Percentiles rank a stretch among this genome's conserved stretches.
Evolutionary conservation across 1,284 basidiomycete genomes (phyloP).

Genomic region (Amylostereum areolatum): DNA sequence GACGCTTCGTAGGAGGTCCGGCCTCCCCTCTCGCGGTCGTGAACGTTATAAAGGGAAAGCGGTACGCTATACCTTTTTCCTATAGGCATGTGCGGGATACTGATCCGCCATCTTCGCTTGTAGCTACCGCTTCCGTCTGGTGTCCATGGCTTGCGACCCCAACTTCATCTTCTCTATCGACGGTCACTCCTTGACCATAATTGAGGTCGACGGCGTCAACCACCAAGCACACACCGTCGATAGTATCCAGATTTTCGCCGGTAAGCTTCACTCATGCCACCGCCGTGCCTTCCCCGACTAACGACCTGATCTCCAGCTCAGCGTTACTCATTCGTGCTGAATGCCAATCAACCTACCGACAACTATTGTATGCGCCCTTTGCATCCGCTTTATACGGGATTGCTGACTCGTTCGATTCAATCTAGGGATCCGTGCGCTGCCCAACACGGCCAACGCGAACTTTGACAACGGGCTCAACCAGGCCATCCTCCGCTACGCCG

Average conservation of each 20-base stretch:
- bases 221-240: constrained; percentile 35
- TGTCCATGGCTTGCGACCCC: constrained; percentile 28
- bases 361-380: constrained; percentile 36
- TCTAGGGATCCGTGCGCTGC: constrained; percentile 16
- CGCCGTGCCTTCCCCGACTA: background rate
- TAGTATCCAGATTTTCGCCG: constrained; percentile 28
- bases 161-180: constrained; percentile 35
- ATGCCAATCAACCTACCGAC: constrained; percentile 21
- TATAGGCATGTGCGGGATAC: too few relatives aligned
- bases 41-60: constrained; percentile 21
- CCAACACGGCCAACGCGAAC: constrained; percentile 1
- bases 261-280: background rate
- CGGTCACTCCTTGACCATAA: constrained; percentile 36
- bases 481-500: constrained; percentile 49
- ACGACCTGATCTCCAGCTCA: constrained; percentile 24
- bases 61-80: constrained; percentile 18
- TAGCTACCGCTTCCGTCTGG: constrained; percentile 30
- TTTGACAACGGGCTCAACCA: constrained; percentile 35
- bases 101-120: background rate
- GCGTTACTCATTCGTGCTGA: constrained; percentile 31
- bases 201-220: constrained; percentile 44
- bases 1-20: constrained; percentile 30
- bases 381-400: too few relatives aligned
- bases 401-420: background rate
- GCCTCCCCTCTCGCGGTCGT: constrained; percentile 27